A percentile compares a stretch with the other conserved stretches of the same genome.
These are phyloP conservation scores for Funneliformis geosporum DNA, from an alignment of 192 early-diverging fungal species.

Conservation along the genomic window DNA sequence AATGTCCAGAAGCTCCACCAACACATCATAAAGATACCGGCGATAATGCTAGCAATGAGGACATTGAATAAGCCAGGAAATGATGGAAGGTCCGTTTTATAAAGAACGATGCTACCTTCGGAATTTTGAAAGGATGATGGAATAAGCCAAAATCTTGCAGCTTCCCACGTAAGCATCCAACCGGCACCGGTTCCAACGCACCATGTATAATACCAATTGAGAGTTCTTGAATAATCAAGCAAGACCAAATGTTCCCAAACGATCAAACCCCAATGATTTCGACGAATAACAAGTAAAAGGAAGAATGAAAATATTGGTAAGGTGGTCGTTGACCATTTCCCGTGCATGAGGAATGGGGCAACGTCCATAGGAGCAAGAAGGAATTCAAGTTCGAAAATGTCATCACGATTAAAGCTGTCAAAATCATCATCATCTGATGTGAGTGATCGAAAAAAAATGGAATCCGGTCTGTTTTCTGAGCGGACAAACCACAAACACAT, in stretches of 20 bases:
- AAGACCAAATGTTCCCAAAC: constrained; percentile 53
- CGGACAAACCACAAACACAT: constrained; percentile 46
- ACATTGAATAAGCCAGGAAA: constrained; percentile 43
- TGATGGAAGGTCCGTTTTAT: constrained; percentile 39
- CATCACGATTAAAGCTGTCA: neutral
- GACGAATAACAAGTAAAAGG: constrained; percentile 46
- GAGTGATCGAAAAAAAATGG: neutral
- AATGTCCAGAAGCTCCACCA: constrained; percentile 64
- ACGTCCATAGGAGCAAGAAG: constrained; percentile 33
- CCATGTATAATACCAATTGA: constrained; percentile 52
- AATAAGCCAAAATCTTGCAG: constrained; percentile 43
- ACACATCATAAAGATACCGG: constrained; percentile 50
- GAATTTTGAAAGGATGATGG: constrained; percentile 21
- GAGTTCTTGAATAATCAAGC: constrained; percentile 46
- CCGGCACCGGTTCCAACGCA: constrained; percentile 52
- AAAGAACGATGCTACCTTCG: constrained; percentile 28
- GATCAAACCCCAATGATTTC: constrained; percentile 58
- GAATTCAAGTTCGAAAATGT: constrained; percentile 24
- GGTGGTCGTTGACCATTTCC: constrained; percentile 43
- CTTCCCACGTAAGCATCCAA: constrained; percentile 50
- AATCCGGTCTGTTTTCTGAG: constrained; percentile 32
- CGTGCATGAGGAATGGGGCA: constrained; percentile 48
- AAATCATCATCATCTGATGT: neutral
- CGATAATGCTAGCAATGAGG: constrained; percentile 42
- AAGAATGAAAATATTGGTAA: constrained; percentile 49